These are phyloP conservation scores for Podaxis mareebaensis DNA, from an alignment of 768 basidiomycete genomes.

Conservation along the genomic window DNA sequence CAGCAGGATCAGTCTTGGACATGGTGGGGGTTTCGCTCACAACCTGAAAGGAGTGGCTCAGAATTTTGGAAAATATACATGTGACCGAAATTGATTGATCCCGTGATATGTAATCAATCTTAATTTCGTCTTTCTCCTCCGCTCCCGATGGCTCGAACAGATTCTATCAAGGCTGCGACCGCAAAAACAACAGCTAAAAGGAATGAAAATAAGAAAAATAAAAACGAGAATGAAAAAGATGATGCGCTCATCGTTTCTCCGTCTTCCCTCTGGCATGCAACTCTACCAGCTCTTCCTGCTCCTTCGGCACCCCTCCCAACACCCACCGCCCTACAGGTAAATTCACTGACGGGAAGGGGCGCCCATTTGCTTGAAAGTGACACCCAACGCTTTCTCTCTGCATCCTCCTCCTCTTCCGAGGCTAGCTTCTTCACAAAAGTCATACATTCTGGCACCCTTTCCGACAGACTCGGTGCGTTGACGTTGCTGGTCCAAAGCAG, in stretches of 20 bases:
- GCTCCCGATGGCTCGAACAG: conserved; percentile 9
- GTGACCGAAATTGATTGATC: conserved; percentile 2
- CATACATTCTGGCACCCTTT: conserved; percentile 84
- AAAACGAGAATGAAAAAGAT: not conserved
- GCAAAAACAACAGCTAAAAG: not conserved
- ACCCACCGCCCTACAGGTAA: conserved; percentile 44
- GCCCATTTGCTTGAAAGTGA: conserved; percentile 46
- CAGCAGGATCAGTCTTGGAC: not conserved
- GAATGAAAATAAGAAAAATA: not conserved
- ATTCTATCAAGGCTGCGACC: not conserved
- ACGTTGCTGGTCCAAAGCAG: conserved; percentile 87
- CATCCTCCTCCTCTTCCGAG: conserved; percentile 68
- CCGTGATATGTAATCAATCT: not conserved
- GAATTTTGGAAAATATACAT: conserved; percentile 4
- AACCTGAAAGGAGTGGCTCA: not conserved
- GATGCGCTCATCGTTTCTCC: conserved; percentile 35
- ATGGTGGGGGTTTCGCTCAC: not conserved
- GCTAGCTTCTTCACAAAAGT: conserved; percentile 82
- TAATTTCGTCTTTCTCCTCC: not conserved
- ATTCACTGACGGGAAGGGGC: conserved; percentile 48
- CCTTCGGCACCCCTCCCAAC: conserved; percentile 28
- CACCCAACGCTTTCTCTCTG: conserved; percentile 43
- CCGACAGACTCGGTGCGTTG: conserved; percentile 88
- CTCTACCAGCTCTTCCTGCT: conserved; percentile 40
- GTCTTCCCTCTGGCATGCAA: conserved; percentile 56